Conservation (phyloP, 495 filamentous ascomycete species). For the Penicillium goetzii region DNA sequence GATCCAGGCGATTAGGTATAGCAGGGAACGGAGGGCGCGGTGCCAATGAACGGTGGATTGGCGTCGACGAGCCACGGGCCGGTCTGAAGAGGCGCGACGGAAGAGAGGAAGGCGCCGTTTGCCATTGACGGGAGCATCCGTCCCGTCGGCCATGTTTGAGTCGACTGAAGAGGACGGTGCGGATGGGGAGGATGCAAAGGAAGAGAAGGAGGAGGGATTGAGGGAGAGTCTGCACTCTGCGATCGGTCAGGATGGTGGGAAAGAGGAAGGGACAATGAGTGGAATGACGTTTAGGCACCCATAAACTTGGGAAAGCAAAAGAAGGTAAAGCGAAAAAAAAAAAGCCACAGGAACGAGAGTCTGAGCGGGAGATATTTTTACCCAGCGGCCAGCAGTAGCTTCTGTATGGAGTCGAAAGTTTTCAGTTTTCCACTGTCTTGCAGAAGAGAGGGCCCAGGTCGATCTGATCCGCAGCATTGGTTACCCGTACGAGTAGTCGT, state of each 20-base stretch:
- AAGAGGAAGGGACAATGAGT: neutral
- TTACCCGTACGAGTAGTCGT: neutral
- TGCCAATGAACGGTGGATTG: slow-evolving; percentile 41
- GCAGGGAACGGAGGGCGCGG: slow-evolving; percentile 61
- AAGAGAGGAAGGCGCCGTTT: slow-evolving; percentile 40
- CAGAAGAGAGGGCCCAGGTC: neutral
- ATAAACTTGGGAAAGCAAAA: neutral
- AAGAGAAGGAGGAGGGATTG: slow-evolving; percentile 2
- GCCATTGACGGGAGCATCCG: slow-evolving; percentile 15
- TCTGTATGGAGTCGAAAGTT: neutral
- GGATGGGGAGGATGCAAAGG: slow-evolving; percentile 7
- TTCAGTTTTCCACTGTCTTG: slow-evolving; percentile 1
- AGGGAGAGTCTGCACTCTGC: neutral
- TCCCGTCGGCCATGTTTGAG: slow-evolving; percentile 22
- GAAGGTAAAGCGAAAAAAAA: neutral
- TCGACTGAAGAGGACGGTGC: slow-evolving; percentile 13
- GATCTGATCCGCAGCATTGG: slow-evolving; percentile 1
- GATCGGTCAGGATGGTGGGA: neutral
- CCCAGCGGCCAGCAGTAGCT: neutral
- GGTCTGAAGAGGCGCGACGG: slow-evolving; percentile 27
- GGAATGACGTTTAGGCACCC: slow-evolving; percentile 18
- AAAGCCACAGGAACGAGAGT: slow-evolving; percentile 3
- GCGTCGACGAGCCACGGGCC: slow-evolving; percentile 33
- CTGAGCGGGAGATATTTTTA: neutral
- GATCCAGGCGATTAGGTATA: slow-evolving; percentile 72